Percentiles rank a stretch among this genome's conserved stretches.
Evolutionary conservation across 345 rosid genomes (phyloP).

Genomic region (Eucalyptus tenuipes): DNA sequence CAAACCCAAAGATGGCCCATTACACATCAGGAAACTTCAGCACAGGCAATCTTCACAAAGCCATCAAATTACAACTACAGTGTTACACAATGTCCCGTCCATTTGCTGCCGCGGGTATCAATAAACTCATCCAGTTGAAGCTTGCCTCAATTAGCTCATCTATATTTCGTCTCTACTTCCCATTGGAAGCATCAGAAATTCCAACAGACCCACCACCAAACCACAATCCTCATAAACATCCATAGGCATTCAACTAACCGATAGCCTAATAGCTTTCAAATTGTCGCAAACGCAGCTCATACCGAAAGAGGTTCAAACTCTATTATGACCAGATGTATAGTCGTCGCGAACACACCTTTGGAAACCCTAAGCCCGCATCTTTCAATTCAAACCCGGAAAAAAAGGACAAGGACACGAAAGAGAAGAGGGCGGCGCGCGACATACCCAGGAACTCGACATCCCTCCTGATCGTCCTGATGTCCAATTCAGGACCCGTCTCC

Average conservation of each 20-base stretch:
- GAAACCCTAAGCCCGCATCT: background rate
- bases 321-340: background rate
- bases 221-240: background rate
- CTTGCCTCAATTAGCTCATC: background rate
- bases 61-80: background rate
- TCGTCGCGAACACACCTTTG: too few relatives aligned
- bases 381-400: background rate
- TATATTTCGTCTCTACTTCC: background rate
- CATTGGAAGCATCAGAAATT: background rate
- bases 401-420: background rate
- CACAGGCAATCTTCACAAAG: background rate
- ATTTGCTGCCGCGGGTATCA: background rate
- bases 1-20: background rate
- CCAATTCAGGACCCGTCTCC: background rate
- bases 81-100: background rate
- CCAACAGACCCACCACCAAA: background rate
- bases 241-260: background rate
- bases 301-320: background rate
- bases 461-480: background rate
- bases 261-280: background rate
- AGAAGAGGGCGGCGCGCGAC: background rate
- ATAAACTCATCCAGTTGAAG: background rate
- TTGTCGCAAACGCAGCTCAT: background rate
- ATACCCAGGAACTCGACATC: background rate
- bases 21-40: background rate